A percentile compares a stretch with the other conserved stretches of the same genome.
These are phyloP conservation scores for Trypethelium eluteriae DNA, from an alignment of 495 filamentous ascomycete genomes.

Conservation along the genomic window DNA sequence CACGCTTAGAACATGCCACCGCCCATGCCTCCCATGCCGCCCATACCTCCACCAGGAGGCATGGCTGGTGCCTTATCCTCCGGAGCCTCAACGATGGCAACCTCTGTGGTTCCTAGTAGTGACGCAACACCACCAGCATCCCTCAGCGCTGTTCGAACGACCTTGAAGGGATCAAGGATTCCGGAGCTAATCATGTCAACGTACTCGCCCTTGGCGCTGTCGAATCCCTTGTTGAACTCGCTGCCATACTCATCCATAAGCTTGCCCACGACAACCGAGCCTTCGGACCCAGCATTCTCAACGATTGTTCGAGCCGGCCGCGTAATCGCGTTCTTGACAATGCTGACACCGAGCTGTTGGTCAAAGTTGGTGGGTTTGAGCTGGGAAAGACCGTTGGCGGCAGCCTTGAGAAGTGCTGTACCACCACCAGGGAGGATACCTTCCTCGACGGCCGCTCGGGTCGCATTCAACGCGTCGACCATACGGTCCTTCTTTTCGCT, in stretches of 20 bases:
- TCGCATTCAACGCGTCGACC: constrained; percentile 95
- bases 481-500: constrained; percentile 99
- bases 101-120: constrained; percentile 94
- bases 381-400: constrained; percentile 72
- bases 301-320: constrained; percentile 88
- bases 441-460: constrained; percentile 95
- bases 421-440: constrained; percentile 98
- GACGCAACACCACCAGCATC: constrained; percentile 96
- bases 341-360: constrained; percentile 95
- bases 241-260: constrained; percentile 83
- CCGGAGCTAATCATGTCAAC: constrained; percentile 95
- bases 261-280: constrained; percentile 95
- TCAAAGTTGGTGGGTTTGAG: constrained; percentile 93
- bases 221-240: constrained; percentile 97
- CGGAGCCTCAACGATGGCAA: constrained; percentile 89
- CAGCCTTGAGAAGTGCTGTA: constrained; percentile 94
- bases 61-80: constrained; percentile 70
- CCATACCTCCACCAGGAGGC: constrained; percentile 32
- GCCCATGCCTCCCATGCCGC: constrained; percentile 38
- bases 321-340: constrained; percentile 96
- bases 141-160: constrained; percentile 88
- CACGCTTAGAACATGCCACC: constrained; percentile 49
- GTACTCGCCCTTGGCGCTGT: constrained; percentile 93
- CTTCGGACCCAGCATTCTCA: constrained; percentile 95
- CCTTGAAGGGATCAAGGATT: constrained; percentile 98